Conservation (phyloP, 1,284 basidiomycete species). For the Marasmius fiardii region DNA sequence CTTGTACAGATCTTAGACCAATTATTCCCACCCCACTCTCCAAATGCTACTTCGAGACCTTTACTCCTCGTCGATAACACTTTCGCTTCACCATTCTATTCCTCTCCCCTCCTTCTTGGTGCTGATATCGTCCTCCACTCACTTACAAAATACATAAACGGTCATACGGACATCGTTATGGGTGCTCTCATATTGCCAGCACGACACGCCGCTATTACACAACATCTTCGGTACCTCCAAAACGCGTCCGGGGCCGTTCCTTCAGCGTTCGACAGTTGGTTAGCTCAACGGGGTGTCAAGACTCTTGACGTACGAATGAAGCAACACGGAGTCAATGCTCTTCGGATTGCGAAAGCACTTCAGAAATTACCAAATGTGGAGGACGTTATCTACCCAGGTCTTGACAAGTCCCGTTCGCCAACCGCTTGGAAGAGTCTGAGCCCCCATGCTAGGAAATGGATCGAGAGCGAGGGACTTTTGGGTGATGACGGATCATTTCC, state of each 20-base stretch:
- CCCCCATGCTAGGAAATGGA: slow-evolving; percentile 67
- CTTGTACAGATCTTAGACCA: slow-evolving; percentile 50
- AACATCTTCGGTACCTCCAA: slow-evolving; percentile 83
- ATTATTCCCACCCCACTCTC: slow-evolving; percentile 49
- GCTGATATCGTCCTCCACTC: slow-evolving; percentile 83
- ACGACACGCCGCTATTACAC: slow-evolving; percentile 43
- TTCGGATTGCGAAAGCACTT: slow-evolving; percentile 73
- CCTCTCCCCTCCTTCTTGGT: slow-evolving; percentile 82
- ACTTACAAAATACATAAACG: slow-evolving; percentile 91
- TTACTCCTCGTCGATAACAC: slow-evolving; percentile 91
- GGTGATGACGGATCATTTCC: slow-evolving; percentile 48
- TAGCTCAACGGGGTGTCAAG: slow-evolving; percentile 89
- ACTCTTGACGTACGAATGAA: slow-evolving; percentile 88
- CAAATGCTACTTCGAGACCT: slow-evolving; percentile 41
- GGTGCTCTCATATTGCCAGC: slow-evolving; percentile 75
- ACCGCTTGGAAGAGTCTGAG: slow-evolving; percentile 65
- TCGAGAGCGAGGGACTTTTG: slow-evolving; percentile 31
- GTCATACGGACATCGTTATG: slow-evolving; percentile 91
- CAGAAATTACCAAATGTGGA: slow-evolving; percentile 57
- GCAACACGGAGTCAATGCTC: slow-evolving; percentile 82
- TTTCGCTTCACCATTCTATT: slow-evolving; percentile 90
- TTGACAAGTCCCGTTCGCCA: slow-evolving; percentile 33
- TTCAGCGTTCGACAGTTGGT: slow-evolving; percentile 88
- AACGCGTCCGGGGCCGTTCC: slow-evolving; percentile 90
- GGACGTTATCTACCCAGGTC: slow-evolving; percentile 86